Percentiles rank a stretch among this genome's conserved stretches.
Conservation (phyloP, 257 asterid genomes). For the Ajuga chamaepitys region DNA sequence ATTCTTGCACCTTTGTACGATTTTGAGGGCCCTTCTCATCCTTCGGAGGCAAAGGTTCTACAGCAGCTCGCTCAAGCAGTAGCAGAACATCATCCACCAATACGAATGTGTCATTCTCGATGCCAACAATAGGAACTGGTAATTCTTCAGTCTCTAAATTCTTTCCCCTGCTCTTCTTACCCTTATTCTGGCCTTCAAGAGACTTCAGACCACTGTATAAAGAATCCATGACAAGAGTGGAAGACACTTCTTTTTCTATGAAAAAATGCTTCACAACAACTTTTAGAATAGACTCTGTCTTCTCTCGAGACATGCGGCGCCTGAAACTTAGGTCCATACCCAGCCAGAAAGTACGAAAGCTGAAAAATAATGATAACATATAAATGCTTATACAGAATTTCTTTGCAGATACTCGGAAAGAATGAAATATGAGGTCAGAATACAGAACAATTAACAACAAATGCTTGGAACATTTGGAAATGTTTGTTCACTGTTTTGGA, state of each 20-base stretch:
- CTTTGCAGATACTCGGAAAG: background rate
- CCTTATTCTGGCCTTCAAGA: slow-evolving; percentile 68
- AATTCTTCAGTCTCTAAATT: slow-evolving; percentile 45
- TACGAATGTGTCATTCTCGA: slow-evolving; percentile 62
- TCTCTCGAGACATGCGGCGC: slow-evolving; percentile 67
- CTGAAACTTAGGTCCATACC: slow-evolving; percentile 62
- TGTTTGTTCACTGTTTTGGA: background rate
- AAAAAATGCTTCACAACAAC: slow-evolving; percentile 80
- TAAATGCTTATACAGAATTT: slow-evolving; percentile 9
- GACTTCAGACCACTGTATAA: slow-evolving; percentile 90
- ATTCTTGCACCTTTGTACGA: slow-evolving; percentile 67
- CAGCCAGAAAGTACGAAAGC: slow-evolving; percentile 86
- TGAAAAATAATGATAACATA: slow-evolving; percentile 30
- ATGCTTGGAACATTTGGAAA: background rate
- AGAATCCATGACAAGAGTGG: slow-evolving; percentile 96
- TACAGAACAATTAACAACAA: background rate
- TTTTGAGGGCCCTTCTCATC: slow-evolving; percentile 97
- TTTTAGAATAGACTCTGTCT: slow-evolving; percentile 67
- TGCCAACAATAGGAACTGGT: slow-evolving; percentile 52
- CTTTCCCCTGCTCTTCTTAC: slow-evolving; percentile 57
- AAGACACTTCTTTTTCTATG: slow-evolving; percentile 91
- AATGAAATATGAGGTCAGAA: background rate
- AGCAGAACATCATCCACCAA: slow-evolving; percentile 84
- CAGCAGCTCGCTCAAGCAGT: slow-evolving; percentile 82
- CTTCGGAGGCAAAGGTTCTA: slow-evolving; percentile 90